Base-by-base conservation (phyloP, 2,329 filamentous ascomycete genomes). In the Colletotrichum australisinense region DNA sequence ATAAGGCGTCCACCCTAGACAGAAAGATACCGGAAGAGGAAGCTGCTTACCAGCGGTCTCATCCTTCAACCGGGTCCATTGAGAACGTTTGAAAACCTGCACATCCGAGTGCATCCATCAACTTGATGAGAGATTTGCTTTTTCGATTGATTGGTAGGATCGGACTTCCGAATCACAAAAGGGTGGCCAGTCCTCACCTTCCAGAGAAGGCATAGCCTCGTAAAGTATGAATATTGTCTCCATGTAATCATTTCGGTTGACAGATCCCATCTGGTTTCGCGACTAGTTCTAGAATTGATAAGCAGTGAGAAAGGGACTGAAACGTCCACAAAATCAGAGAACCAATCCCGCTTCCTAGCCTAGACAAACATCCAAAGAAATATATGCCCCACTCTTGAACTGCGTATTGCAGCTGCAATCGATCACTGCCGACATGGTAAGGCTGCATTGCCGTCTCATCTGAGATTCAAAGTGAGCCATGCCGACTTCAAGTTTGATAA, bases 81-180 rank as follows among this genome's bases (percentile, higher is more conserved):
- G 30, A 19, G 26, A 38, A 16, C 26, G 28, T 22, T 22, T 22
- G 16, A 63, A 9, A 9, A 19, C 28, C 5, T 2, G 24, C 7
- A 7, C n/a, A 14, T n/a, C 22, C 52, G 11, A 55, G 22, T n/a
- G 12, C 26, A 4, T 19, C 12, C 30, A 22, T n/a, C 28, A 14
- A 5, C 24, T 49, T 11, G 19, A n/a, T 49, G 19, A 28, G 9
- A 9, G 11, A 6, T 2, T 28, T 11, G 19, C 7, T 30, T 32
- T 14, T n/a, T n/a, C 6, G 12, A 3, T 9, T 53, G 49, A 69
- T 22, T 63, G 58, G 52, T 35, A 69, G 59, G 58, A 69, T 69
- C 67, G 58, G 49, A 56, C 49, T 32, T 19, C 32, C 32, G 57
- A n/a, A 24, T 24, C 4, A 12, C 4, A 19, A 9, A 62, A 22